phyloP scores from a whole-genome alignment of 306 rosid genomes.

The Vachellia pachyceras region DNA sequence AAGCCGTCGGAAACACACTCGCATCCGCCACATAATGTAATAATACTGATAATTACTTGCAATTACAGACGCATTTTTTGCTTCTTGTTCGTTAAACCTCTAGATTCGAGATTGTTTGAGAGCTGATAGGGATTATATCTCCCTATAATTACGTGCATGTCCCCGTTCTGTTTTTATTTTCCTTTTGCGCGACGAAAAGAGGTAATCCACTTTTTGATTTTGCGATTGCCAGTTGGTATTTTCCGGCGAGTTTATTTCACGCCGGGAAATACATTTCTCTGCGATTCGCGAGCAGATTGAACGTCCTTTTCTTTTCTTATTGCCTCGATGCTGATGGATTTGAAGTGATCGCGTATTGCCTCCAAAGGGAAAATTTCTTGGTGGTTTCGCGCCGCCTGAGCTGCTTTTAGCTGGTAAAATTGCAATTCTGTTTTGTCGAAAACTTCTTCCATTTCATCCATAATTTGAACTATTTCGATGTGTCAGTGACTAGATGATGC shows the following conservation, averaged over 20 bases:
- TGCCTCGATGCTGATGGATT: conserved; percentile 39
- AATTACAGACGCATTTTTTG: background rate
- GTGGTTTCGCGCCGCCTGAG: conserved; percentile 75
- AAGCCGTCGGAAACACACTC: too few species aligned
- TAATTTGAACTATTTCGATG: background rate
- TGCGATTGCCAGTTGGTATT: conserved; percentile 40
- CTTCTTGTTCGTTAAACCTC: conserved; percentile 10
- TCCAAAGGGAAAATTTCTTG: conserved; percentile 75
- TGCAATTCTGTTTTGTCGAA: conserved; percentile 29
- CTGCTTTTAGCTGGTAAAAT: conserved; percentile 79
- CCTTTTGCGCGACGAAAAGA: conserved; percentile 27
- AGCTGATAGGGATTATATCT: conserved; percentile 9
- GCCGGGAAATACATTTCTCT: conserved; percentile 54
- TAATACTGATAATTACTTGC: conserved; percentile 20
- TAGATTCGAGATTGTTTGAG: background rate
- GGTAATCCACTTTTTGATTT: conserved; percentile 24
- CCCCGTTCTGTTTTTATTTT: background rate
- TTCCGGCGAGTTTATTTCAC: conserved; percentile 44
- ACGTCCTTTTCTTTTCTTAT: background rate
- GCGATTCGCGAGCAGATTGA: conserved; percentile 43
- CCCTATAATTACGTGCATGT: background rate
- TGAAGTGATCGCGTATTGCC: conserved; percentile 50
- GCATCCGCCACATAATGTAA: too few species aligned
- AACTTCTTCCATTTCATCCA: background rate
- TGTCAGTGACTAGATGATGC: background rate